Conservation (phyloP, 192 early-diverging fungal genomes). For the Backusella luteola region DNA sequence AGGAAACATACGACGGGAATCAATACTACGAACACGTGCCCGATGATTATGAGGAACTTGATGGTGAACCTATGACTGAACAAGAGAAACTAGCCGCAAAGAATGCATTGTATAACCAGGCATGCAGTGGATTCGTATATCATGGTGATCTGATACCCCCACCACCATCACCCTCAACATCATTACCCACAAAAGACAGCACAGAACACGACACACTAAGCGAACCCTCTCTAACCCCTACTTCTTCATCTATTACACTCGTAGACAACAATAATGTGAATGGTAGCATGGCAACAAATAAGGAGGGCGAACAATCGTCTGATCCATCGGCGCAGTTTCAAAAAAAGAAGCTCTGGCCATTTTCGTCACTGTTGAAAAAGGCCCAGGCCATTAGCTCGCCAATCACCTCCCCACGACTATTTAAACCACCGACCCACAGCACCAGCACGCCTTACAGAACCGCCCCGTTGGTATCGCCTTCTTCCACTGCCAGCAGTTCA, state of each 20-base stretch:
- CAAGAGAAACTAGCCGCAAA: background rate
- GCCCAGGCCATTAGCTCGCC: background rate
- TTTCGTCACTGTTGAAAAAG: slow-evolving; percentile 1
- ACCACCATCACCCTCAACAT: background rate
- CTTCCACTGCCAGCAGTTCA: background rate
- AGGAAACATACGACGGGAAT: background rate
- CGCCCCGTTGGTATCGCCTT: background rate
- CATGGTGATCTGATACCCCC: background rate
- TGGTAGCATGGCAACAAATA: background rate
- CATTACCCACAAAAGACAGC: background rate
- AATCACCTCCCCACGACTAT: background rate
- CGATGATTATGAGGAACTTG: background rate
- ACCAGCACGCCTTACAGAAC: background rate
- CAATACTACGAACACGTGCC: slow-evolving; percentile 1
- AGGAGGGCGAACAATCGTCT: background rate
- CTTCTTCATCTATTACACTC: background rate
- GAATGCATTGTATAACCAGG: slow-evolving; percentile 4
- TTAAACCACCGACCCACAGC: background rate
- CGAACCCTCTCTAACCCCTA: background rate
- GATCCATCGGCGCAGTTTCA: background rate
- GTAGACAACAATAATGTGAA: background rate
- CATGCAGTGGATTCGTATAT: background rate
- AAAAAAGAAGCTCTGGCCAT: slow-evolving; percentile 7
- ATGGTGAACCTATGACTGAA: slow-evolving; percentile 12
- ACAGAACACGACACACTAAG: background rate